These are phyloP conservation scores for Blastomyces percursus DNA, from an alignment of 2,329 filamentous ascomycete genomes.

Conservation along the genomic window DNA sequence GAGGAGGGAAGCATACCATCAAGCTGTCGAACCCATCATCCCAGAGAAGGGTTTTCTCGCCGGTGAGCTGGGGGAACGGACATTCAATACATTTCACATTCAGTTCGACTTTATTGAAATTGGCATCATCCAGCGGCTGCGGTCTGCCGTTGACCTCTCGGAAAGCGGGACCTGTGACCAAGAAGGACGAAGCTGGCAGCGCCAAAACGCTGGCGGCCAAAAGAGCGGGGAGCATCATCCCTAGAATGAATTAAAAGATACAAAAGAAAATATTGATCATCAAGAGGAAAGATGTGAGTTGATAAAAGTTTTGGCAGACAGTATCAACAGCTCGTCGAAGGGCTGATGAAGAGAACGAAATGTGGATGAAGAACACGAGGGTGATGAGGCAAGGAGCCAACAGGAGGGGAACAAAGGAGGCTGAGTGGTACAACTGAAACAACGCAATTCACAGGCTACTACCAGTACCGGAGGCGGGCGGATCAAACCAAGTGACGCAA, in stretches of 20 bases:
- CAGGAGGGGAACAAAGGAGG: not conserved
- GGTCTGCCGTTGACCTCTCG: not conserved
- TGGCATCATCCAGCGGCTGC: conserved; percentile 18
- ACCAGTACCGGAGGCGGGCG: not conserved
- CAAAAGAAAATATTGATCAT: not conserved
- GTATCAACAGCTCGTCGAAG: not conserved
- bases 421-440: not conserved
- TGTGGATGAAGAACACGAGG: not conserved
- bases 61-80: conserved; percentile 25
- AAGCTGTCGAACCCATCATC: conserved; percentile 27
- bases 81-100: conserved; percentile 26
- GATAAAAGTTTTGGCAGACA: not conserved
- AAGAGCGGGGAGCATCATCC: conserved; percentile 29
- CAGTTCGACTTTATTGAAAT: conserved; percentile 23
- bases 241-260: conserved; percentile 6
- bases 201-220: conserved; percentile 26
- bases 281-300: not conserved
- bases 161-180: conserved; percentile 20
- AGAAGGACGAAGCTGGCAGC: conserved; percentile 26
- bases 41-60: conserved; percentile 23
- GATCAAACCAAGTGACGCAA: not conserved
- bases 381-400: not conserved
- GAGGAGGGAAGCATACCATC: conserved; percentile 22
- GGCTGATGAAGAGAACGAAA: not conserved
- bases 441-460: not conserved